These are phyloP conservation scores for Centrapalus pauciflorus DNA, from an alignment of 129 eudicot genomes.

Conservation along the genomic window DNA sequence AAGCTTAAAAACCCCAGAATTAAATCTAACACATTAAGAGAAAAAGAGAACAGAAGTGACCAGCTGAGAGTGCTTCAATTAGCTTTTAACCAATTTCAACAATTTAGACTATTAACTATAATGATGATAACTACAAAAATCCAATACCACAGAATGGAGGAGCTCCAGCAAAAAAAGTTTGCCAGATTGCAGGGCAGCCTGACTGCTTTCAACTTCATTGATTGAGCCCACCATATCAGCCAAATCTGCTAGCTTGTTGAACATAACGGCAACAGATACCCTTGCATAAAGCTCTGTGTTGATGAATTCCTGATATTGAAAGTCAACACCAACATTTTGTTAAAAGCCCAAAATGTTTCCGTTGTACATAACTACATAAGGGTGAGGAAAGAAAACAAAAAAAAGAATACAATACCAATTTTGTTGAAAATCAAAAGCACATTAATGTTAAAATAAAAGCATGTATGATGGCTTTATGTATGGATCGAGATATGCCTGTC, in stretches of 20 bases:
- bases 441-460: too few relatives aligned
- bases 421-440: too few relatives aligned
- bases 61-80: neutral
- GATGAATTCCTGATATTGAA: conserved; percentile 51
- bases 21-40: too few relatives aligned
- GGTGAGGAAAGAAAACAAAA: neutral
- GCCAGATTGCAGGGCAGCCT: conserved; percentile 65
- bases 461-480: neutral
- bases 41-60: neutral
- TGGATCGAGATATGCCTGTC: too few relatives aligned
- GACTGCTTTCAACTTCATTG: conserved; percentile 26
- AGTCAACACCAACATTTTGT: neutral
- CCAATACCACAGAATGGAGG: conserved; percentile 57
- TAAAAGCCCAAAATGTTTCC: too few relatives aligned
- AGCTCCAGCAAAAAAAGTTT: conserved; percentile 86
- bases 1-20: too few relatives aligned
- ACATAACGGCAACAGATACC: conserved; percentile 90
- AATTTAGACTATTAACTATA: neutral
- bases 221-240: conserved; percentile 40
- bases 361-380: too few relatives aligned
- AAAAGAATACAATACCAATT: too few relatives aligned
- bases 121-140: neutral
- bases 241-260: conserved; percentile 73
- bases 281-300: conserved; percentile 99
- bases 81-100: neutral